Conservation (phyloP, 2,329 filamentous ascomycete species). For the Ceratocystis smalleyi region DNA sequence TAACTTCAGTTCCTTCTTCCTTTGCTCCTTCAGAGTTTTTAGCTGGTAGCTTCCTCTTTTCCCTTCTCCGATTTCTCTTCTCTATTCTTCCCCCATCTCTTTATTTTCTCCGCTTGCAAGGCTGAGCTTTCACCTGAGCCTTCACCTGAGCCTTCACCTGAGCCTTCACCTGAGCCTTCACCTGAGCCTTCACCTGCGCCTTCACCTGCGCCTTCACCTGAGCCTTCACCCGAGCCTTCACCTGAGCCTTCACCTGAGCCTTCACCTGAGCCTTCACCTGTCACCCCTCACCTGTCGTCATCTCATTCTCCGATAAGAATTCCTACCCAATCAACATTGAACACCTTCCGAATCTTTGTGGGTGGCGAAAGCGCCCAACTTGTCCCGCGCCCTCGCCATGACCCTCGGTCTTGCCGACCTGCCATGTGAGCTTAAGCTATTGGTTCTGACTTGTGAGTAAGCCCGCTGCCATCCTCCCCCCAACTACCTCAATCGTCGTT, state of each 20-base stretch:
- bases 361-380: background rate
- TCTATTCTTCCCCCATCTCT: background rate
- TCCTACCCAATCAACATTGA: background rate
- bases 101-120: background rate
- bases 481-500: background rate
- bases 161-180: background rate
- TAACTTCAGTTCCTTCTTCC: background rate
- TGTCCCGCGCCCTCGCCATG: background rate
- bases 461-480: background rate
- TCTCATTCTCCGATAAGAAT: background rate
- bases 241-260: background rate
- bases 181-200: no score
- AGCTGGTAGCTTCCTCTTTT: background rate
- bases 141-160: background rate
- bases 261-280: background rate
- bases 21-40: background rate
- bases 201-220: no score
- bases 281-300: background rate
- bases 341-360: background rate
- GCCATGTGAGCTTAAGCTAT: conserved; percentile 8
- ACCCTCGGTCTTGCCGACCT: conserved; percentile 6
- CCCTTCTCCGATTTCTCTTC: background rate
- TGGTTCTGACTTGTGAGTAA: conserved; percentile 10
- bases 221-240: no score
- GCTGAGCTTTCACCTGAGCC: background rate